Percentiles rank a stretch among this genome's conserved stretches.
These are phyloP conservation scores for Candida coleopterorum DNA, from an alignment of 805 yeast genomes.

Conservation along the genomic window DNA sequence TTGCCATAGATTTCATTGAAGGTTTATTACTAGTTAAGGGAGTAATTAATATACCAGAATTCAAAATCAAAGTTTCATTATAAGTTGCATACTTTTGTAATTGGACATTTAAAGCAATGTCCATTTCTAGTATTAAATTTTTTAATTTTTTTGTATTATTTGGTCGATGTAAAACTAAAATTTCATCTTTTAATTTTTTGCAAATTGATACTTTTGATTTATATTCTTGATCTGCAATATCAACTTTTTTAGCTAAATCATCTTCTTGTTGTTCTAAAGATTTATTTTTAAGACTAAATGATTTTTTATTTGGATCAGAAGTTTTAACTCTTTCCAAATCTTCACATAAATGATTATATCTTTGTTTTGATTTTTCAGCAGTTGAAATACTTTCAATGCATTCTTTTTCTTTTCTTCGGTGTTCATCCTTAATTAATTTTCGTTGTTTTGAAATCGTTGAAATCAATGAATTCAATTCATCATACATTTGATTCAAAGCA, in stretches of 20 bases:
- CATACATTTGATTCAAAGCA: constrained; percentile 79
- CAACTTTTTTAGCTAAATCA: constrained; percentile 75
- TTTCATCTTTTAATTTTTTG: constrained; percentile 67
- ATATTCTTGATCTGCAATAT: constrained; percentile 82
- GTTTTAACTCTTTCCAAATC: constrained; percentile 80
- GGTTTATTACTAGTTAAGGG: constrained; percentile 55
- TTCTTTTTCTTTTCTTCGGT: constrained; percentile 76
- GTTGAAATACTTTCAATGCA: constrained; percentile 74
- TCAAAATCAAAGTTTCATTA: constrained; percentile 77
- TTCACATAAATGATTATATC: constrained; percentile 72
- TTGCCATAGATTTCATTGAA: constrained; percentile 77
- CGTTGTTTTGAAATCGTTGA: constrained; percentile 67
- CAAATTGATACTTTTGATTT: constrained; percentile 70
- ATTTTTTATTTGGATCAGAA: constrained; percentile 80
- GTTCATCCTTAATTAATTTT: constrained; percentile 76
- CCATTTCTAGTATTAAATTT: constrained; percentile 78
- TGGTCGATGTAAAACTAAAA: constrained; percentile 73
- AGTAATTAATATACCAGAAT: constrained; percentile 75
- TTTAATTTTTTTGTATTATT: constrained; percentile 64
- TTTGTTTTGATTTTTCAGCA: constrained; percentile 82
- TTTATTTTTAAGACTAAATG: constrained; percentile 73
- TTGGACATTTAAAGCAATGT: constrained; percentile 84
- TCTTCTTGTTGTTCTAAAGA: constrained; percentile 88
- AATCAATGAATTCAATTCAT: constrained; percentile 70
- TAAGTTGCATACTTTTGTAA: constrained; percentile 85